Evolutionary conservation across 352 stramenopile genomes (phyloP), one percentile per base, ranked within the genome.

Genomic region (Elongisporangium undulatum): DNA sequence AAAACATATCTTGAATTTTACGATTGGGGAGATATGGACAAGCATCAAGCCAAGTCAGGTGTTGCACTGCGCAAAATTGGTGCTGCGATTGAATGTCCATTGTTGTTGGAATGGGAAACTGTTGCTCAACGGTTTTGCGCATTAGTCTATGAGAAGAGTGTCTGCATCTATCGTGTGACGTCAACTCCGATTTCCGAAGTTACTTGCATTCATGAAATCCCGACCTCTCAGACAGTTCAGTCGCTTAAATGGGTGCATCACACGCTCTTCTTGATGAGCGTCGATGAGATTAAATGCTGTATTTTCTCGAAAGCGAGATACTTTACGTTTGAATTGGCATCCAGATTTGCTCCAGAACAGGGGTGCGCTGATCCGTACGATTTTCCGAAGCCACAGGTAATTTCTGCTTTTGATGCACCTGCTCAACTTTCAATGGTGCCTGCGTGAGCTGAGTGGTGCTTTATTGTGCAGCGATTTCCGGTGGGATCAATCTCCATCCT

Each of bases 1-100:
- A 85, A 75, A 41, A 80, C 77, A 0, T 82, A 69, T 22, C 58
- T 93, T 21, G 83, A 93, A 39, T 93, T 93, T 38, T 93, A 90
- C 50, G 76, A 88, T 17, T 93, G 83, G 83, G 69, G 68, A 38
- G 13, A 60, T 12, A 29, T 67, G 10, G 23, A 51, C 7, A 68
- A 53, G 17, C 45, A 24, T 0, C 10, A 17, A 3, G 53, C 20
- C 22, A 71, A 66, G 55, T 21, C 45, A 7, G 50, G 23, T 10
- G 22, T 61, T 16, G 55, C 38, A 2, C 38, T 80, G 15, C 61
- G 61, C 34, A 67, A 68, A 53, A 57, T 82, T 21, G 68, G 70
- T 22, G 29, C 59, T 4, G 49, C 53, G 4, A 65, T 91, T 9
- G 72, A 83, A n/a, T 86, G 79, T 34, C 83, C 83, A 13, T 61